Evolutionary conservation across 768 basidiomycete genomes (phyloP).

Genomic region (Tephrocybe sp.): DNA sequence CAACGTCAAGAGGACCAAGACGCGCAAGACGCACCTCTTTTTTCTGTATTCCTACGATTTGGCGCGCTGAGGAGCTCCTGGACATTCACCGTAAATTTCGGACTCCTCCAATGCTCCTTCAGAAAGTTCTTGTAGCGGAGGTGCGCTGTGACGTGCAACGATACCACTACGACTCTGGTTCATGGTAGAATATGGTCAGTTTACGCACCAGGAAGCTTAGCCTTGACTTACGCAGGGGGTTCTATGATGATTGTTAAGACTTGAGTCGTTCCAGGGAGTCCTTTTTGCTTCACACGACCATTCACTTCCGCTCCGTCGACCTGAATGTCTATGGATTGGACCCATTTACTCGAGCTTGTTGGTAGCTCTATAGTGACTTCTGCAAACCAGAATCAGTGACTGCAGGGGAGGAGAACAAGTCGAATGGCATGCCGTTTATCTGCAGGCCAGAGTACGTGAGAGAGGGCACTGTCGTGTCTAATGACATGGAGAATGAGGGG

Average conservation of each 20-base stretch:
- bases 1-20: too few relatives aligned
- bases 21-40: neutral
- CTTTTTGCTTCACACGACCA: slow-evolving; percentile 2
- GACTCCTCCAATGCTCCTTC: neutral
- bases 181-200: neutral
- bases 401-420: too few relatives aligned
- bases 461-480: neutral
- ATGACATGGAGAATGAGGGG: neutral
- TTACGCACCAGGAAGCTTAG: neutral
- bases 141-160: slow-evolving; percentile 2
- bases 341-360: slow-evolving; percentile 6
- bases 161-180: neutral
- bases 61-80: neutral
- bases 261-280: neutral
- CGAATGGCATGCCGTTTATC: neutral
- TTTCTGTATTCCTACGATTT: neutral
- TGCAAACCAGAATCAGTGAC: neutral
- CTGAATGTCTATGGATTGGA: slow-evolving; percentile 11
- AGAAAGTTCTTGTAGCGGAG: slow-evolving; percentile 6
- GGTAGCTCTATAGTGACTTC: slow-evolving; percentile 10
- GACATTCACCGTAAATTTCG: neutral
- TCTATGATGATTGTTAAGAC: neutral
- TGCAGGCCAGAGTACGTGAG: neutral
- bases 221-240: slow-evolving; percentile 6
- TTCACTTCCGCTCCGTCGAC: slow-evolving; percentile 5